phyloP scores from a whole-genome alignment of 2,329 filamentous ascomycete genomes.

The Colletotrichum sp. region DNA sequence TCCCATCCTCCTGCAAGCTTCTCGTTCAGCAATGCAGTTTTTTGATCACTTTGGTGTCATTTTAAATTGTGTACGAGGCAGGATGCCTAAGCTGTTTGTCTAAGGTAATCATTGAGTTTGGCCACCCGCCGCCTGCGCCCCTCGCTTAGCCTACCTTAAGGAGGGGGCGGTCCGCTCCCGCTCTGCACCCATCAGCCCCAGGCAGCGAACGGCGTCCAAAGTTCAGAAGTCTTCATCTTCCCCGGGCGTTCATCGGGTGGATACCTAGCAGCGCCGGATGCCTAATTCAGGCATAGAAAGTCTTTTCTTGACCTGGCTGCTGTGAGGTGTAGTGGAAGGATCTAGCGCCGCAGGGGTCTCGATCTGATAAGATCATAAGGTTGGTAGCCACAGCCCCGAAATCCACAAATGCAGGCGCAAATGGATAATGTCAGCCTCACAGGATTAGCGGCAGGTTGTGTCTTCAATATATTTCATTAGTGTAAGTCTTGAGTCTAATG shows the following conservation, averaged over 20 bases:
- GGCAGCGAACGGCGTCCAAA: background rate
- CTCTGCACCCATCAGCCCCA: accelerated
- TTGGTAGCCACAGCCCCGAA: background rate
- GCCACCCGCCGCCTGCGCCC: too few species aligned
- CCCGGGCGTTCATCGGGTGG: background rate
- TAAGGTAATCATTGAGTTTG: too few species aligned
- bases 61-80: too few species aligned
- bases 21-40: too few species aligned
- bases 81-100: too few species aligned
- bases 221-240: accelerated
- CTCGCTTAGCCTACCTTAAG: too few species aligned
- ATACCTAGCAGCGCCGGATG: background rate
- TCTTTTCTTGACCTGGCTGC: accelerated
- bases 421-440: background rate
- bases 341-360: background rate
- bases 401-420: background rate
- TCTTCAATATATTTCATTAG: accelerated
- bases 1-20: too few species aligned
- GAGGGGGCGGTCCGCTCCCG: background rate
- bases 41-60: too few species aligned
- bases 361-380: background rate
- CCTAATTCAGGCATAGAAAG: too few species aligned
- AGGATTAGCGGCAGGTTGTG: background rate
- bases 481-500: accelerated
- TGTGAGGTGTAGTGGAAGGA: background rate